These are phyloP conservation scores for Lepiota subincarnata DNA, from an alignment of 768 basidiomycete genomes.

Conservation along the genomic window DNA sequence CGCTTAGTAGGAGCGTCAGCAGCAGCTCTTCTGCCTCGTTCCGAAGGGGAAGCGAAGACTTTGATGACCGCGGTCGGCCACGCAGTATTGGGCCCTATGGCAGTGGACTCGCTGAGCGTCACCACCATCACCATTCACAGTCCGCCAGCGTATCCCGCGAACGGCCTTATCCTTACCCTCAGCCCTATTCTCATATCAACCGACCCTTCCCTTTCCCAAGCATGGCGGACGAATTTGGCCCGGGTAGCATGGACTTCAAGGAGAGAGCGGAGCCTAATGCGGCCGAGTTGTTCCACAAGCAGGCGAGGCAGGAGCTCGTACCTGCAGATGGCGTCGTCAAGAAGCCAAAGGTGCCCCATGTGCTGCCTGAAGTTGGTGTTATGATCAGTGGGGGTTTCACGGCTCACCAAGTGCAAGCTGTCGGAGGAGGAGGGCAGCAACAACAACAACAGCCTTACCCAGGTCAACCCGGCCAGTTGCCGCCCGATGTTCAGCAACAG, in stretches of 20 bases:
- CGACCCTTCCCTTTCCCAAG: slow-evolving; percentile 18
- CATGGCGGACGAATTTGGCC: slow-evolving; percentile 29
- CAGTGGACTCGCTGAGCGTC: slow-evolving; percentile 4
- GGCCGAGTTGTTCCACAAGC: slow-evolving; percentile 64
- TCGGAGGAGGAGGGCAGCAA: slow-evolving; percentile 10
- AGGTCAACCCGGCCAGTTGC: not conserved
- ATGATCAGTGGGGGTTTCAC: slow-evolving; percentile 27
- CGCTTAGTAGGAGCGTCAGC: slow-evolving; percentile 6
- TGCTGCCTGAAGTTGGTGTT: slow-evolving; percentile 27
- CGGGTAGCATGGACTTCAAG: slow-evolving; percentile 20
- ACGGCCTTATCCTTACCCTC: slow-evolving; percentile 8
- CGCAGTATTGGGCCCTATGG: slow-evolving; percentile 15
- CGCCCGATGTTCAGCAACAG: no score
- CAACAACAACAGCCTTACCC: slow-evolving; percentile 16
- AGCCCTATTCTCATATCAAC: slow-evolving; percentile 5
- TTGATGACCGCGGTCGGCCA: slow-evolving; percentile 29
- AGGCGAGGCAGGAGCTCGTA: slow-evolving; percentile 54
- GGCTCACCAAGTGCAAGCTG: slow-evolving; percentile 15
- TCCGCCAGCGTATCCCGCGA: slow-evolving; percentile 4
- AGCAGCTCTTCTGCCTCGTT: slow-evolving; percentile 10
- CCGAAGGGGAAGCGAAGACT: slow-evolving; percentile 23
- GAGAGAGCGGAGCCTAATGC: slow-evolving; percentile 36
- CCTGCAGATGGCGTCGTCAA: slow-evolving; percentile 28
- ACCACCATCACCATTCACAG: slow-evolving; percentile 10
- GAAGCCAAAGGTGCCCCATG: slow-evolving; percentile 25